A percentile compares a stretch with the other conserved stretches of the same genome.
Conservation (phyloP, 1,284 basidiomycete genomes). For the Psilocybe mexicana region DNA sequence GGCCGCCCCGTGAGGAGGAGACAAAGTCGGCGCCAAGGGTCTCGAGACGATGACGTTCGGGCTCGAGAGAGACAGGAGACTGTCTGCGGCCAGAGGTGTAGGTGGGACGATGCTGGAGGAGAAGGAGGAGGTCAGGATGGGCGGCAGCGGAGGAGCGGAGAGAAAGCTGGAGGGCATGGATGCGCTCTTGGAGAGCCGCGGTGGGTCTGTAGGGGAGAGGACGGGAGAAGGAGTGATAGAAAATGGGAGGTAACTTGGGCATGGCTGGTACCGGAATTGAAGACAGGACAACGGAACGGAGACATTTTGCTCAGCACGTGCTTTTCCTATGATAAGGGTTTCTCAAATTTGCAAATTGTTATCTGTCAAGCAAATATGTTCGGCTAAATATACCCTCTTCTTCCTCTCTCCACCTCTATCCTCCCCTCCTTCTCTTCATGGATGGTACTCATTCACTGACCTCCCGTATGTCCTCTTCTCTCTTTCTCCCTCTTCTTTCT, state of each 20-base stretch:
- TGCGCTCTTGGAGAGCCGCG: conserved; percentile 68
- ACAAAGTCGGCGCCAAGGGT: conserved; percentile 88
- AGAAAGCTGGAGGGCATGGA: conserved; percentile 63
- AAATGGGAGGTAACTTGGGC: conserved; percentile 56
- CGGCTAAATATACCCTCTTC: neutral
- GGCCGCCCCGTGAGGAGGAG: conserved; percentile 83
- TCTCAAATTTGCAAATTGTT: neutral
- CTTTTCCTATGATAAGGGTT: neutral
- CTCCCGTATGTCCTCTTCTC: conserved; percentile 1
- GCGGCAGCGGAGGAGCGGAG: conserved; percentile 41
- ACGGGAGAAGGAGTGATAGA: conserved; percentile 74
- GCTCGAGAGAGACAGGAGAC: conserved; percentile 57
- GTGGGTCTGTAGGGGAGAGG: conserved; percentile 75
- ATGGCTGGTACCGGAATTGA: too few relatives aligned
- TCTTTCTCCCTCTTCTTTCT: neutral
- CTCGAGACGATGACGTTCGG: conserved; percentile 69
- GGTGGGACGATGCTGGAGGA: conserved; percentile 88
- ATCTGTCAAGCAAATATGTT: neutral
- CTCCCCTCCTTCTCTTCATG: conserved; percentile 10
- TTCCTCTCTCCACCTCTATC: neutral
- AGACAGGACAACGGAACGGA: neutral
- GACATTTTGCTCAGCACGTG: neutral
- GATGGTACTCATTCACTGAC: conserved; percentile 13
- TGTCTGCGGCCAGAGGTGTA: conserved; percentile 93
- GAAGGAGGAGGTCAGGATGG: conserved; percentile 68